Evolutionary conservation across 306 rosid genomes (phyloP).

Genomic region (Abrus pulchellus): DNA sequence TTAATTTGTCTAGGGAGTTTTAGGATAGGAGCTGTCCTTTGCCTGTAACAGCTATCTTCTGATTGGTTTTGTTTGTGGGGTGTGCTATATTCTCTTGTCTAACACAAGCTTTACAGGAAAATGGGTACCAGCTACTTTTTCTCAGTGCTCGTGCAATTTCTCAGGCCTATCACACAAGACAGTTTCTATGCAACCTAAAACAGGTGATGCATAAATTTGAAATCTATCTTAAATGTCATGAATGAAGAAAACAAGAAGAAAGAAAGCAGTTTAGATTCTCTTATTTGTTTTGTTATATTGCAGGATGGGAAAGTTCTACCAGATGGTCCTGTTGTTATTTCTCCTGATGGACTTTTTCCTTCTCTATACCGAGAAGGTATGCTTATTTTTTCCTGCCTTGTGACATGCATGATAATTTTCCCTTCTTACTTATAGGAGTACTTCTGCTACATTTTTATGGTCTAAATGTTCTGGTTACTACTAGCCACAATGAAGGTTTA

Average conservation of each 20-base stretch:
- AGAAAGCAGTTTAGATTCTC: constrained; percentile 49
- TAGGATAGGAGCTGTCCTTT: constrained; percentile 37
- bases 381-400: constrained; percentile 10
- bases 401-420: background rate
- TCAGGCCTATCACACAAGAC: constrained; percentile 88
- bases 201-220: constrained; percentile 68
- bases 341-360: constrained; percentile 97
- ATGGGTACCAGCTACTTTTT: constrained; percentile 92
- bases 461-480: background rate
- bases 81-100: constrained; percentile 31
- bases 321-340: constrained; percentile 95
- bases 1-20: constrained; percentile 25
- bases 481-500: background rate
- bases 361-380: constrained; percentile 94
- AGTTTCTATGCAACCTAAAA: constrained; percentile 86
- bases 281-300: constrained; percentile 46
- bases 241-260: constrained; percentile 46
- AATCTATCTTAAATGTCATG: constrained; percentile 42
- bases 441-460: background rate
- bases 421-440: background rate
- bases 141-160: constrained; percentile 98
- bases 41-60: constrained; percentile 27
- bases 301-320: constrained; percentile 97
- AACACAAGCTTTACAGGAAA: constrained; percentile 66
- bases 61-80: background rate